Evolutionary conservation across 2,329 filamentous ascomycete species (phyloP), one percentile per base, ranked within the genome.

Genomic region (Aureobasidium sp.): DNA sequence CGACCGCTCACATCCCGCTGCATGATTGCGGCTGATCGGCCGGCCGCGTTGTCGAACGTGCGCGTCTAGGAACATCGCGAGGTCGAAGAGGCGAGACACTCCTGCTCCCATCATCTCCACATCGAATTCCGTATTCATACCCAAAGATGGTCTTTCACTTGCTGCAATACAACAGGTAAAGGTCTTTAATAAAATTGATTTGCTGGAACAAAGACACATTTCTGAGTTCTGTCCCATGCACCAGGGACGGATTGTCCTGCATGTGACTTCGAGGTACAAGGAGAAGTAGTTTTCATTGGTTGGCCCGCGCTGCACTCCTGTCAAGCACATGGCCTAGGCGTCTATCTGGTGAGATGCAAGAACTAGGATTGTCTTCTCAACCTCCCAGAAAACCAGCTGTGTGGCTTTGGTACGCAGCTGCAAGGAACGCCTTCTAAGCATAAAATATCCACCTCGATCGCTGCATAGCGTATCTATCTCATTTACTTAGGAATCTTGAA

Each of bases 401-500:
- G 22, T 27, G 49, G 19, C n/a, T 19, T 27, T 27, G n/a, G 19
- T 35, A 53, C n/a, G n/a, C n/a, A n/a, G n/a, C n/a, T n/a, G 45
- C 45, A 31, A 48, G 45, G 45, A 17, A 48, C 45, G 24, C 15
- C 14, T 29, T 7, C 45, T 29, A 31, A 48, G 15, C 24, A n/a
- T 31, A 48, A 22, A 11, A 9, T 15, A 9, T 29, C 12, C 22
- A 5, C 3, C 15, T 5, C 17, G 0, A 39, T 27, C 19, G 37
- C 37, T 56, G 35, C 52, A 31, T 56, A 52, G 29, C 3, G 19
- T 27, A 52, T 39, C 11, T 56, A 33, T 56, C 22, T 53, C 24
- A 22, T 3, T 57, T 45, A 57, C 40, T 57, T 57, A 17, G 53
- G 40, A 11, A 57, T 57, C 52, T 70, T 70, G 54, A 80, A 79